phyloP scores from a whole-genome alignment of 805 yeast genomes.

The Ogataea ganodermae region DNA sequence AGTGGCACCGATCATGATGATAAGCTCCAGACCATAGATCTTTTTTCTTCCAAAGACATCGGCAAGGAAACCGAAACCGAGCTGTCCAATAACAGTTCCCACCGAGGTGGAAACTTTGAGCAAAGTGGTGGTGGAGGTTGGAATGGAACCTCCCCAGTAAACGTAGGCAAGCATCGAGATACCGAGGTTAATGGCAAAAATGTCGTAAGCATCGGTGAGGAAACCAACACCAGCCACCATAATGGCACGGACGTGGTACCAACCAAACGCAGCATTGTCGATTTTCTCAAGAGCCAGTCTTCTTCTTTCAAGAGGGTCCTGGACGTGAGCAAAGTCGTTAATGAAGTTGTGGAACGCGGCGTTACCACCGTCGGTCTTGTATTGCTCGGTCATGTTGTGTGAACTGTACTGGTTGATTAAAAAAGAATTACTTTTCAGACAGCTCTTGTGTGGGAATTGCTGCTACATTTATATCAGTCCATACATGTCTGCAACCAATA shows the following conservation, averaged over 20 bases:
- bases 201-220: constrained; percentile 90
- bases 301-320: constrained; percentile 85
- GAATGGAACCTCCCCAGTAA: constrained; percentile 63
- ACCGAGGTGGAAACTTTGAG: constrained; percentile 89
- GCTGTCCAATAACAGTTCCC: constrained; percentile 91
- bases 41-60: constrained; percentile 84
- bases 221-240: constrained; percentile 92
- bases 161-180: constrained; percentile 76
- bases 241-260: constrained; percentile 83
- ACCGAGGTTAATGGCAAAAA: constrained; percentile 85
- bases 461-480: constrained; percentile 1
- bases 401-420: neutral
- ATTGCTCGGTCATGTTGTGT: constrained; percentile 10
- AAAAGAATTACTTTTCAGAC: neutral
- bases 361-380: constrained; percentile 68
- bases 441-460: neutral
- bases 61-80: constrained; percentile 80
- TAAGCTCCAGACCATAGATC: constrained; percentile 84
- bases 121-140: constrained; percentile 72
- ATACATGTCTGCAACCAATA: neutral
- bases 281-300: constrained; percentile 82
- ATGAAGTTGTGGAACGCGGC: constrained; percentile 83
- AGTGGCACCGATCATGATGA: constrained; percentile 80
- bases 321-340: constrained; percentile 77
- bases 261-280: constrained; percentile 75